Conservation (phyloP, 2,329 filamentous ascomycete species). For the Endocalyx cinctus region DNA sequence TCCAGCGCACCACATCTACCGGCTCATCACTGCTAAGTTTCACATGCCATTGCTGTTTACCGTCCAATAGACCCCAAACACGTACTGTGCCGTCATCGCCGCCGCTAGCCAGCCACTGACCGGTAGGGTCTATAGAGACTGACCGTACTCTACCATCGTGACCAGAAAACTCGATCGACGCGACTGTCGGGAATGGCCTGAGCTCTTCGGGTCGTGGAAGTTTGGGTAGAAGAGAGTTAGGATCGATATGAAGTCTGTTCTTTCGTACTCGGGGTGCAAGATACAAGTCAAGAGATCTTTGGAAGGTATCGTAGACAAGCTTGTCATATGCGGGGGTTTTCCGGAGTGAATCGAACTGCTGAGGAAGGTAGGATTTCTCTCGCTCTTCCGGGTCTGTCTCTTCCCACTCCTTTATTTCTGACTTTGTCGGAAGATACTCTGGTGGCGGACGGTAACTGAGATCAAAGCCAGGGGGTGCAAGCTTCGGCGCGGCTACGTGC, state of each 20-base stretch:
- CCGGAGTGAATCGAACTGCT: slow-evolving; percentile 75
- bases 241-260: slow-evolving; percentile 95
- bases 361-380: slow-evolving; percentile 82
- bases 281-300: slow-evolving; percentile 92
- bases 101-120: slow-evolving; percentile 82
- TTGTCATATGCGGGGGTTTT: slow-evolving; percentile 87
- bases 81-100: slow-evolving; percentile 91
- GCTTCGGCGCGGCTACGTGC: slow-evolving; percentile 92
- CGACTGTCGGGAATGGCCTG: slow-evolving; percentile 89
- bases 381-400: slow-evolving; percentile 83
- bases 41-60: slow-evolving; percentile 81
- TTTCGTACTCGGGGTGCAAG: slow-evolving; percentile 87
- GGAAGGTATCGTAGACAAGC: slow-evolving; percentile 93
- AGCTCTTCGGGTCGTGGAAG: slow-evolving; percentile 89
- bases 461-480: slow-evolving; percentile 88
- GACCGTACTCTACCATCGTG: slow-evolving; percentile 86
- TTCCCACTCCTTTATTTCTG: slow-evolving; percentile 83
- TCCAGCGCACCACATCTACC: slow-evolving; percentile 85
- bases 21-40: slow-evolving; percentile 73
- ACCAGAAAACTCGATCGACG: slow-evolving; percentile 79
- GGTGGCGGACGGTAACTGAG: slow-evolving; percentile 94
- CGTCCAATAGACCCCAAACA: slow-evolving; percentile 83
- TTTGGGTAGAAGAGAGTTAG: slow-evolving; percentile 85
- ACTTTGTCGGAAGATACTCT: slow-evolving; percentile 84
- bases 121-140: slow-evolving; percentile 78